These are phyloP conservation scores for Pterocarpus macrocarpus DNA, from an alignment of 306 rosid genomes.

Conservation along the genomic window DNA sequence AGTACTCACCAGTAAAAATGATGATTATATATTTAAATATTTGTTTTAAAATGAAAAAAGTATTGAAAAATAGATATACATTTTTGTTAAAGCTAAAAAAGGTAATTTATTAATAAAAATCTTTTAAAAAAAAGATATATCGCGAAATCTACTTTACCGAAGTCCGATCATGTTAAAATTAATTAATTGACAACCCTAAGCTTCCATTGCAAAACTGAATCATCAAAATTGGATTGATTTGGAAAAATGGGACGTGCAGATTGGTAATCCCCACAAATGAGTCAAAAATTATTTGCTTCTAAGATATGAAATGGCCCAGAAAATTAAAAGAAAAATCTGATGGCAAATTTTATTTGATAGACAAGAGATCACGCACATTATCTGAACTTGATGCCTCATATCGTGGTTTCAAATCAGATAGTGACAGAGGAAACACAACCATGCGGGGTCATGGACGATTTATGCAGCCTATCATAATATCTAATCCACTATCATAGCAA, in stretches of 20 bases:
- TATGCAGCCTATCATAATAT: neutral
- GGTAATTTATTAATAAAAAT: too few species aligned
- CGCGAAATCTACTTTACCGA: neutral
- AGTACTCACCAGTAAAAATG: neutral
- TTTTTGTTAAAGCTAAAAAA: too few species aligned
- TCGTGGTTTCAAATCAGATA: constrained; percentile 39
- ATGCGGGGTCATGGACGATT: constrained; percentile 13
- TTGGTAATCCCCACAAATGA: neutral
- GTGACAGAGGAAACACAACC: constrained; percentile 34
- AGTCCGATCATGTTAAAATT: neutral
- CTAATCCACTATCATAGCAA: constrained; percentile 1
- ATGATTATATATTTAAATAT: too few species aligned
- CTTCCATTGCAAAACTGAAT: constrained; percentile 12
- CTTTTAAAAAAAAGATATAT: too few species aligned
- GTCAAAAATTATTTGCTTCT: neutral
- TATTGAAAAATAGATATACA: too few species aligned
- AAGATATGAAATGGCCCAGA: neutral
- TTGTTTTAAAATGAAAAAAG: too few species aligned
- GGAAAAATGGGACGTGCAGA: neutral
- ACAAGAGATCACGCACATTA: neutral
- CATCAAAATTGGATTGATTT: neutral
- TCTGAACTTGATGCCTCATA: constrained; percentile 21
- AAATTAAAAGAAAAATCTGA: neutral
- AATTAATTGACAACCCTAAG: neutral
- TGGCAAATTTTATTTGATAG: neutral